A percentile compares a stretch with the other conserved stretches of the same genome.
Conservation (phyloP, 2,329 filamentous ascomycete genomes). For the Chaetomium sp. region DNA sequence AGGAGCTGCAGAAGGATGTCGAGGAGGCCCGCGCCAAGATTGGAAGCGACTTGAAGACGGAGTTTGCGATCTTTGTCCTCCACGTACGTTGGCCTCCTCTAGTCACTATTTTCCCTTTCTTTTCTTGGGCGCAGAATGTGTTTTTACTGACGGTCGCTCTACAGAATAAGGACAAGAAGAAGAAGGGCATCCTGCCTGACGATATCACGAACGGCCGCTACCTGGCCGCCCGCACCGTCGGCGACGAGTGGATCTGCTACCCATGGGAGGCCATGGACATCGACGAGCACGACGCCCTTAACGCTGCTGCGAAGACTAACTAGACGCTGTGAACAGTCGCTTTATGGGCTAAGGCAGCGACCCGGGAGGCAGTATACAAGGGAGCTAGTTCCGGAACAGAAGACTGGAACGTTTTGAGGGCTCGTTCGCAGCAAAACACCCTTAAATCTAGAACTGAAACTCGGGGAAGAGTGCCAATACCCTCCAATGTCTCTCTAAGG, state of each 20-base stretch:
- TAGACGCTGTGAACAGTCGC: neutral
- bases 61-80: conserved; percentile 91
- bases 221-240: conserved; percentile 76
- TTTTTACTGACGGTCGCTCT: neutral
- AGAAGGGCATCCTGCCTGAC: conserved; percentile 79
- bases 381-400: neutral
- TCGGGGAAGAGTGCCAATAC: too few species aligned
- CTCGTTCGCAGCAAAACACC: too few species aligned
- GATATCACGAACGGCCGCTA: conserved; percentile 76
- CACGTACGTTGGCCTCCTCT: conserved; percentile 54
- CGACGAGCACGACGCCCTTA: conserved; percentile 77
- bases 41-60: conserved; percentile 63
- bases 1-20: conserved; percentile 92
- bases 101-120: neutral
- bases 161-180: conserved; percentile 93
- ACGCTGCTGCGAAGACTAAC: conserved; percentile 40
- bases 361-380: neutral
- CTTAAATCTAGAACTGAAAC: too few species aligned
- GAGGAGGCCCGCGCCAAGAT: conserved; percentile 68
- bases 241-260: conserved; percentile 98
- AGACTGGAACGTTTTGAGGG: neutral
- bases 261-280: conserved; percentile 96
- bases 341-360: too few species aligned
- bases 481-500: too few species aligned
- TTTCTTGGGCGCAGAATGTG: neutral